Percentiles rank a stretch among this genome's conserved stretches.
phyloP scores from a whole-genome alignment of 2,329 filamentous ascomycete species.

The Fonsecaea monophora region DNA sequence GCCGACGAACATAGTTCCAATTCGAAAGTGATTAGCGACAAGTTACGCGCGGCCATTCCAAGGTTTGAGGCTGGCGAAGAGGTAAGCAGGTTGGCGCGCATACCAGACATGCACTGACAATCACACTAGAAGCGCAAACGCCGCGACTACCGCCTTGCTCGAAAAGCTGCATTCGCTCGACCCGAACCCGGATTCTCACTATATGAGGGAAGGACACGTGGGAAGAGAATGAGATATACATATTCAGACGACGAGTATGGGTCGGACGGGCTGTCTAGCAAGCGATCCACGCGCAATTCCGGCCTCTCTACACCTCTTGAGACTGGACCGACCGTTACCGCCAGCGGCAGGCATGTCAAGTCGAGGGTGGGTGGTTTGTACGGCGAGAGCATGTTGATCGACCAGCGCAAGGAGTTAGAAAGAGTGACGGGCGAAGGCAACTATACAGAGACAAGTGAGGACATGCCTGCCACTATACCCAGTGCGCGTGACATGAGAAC shows the following conservation, averaged over 20 bases:
- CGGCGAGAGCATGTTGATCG: constrained; percentile 63
- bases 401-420: constrained; percentile 51
- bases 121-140: constrained; percentile 80
- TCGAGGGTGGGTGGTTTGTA: constrained; percentile 61
- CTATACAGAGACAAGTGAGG: constrained; percentile 53
- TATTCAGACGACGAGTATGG: constrained; percentile 80
- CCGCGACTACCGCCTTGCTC: constrained; percentile 85
- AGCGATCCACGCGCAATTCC: constrained; percentile 70
- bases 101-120: constrained; percentile 39
- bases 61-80: constrained; percentile 94
- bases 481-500: constrained; percentile 49
- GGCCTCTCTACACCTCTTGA: constrained; percentile 76
- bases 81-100: constrained; percentile 56
- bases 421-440: constrained; percentile 52
- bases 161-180: constrained; percentile 84
- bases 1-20: constrained; percentile 75
- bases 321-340: constrained; percentile 71
- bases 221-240: constrained; percentile 95
- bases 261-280: constrained; percentile 69
- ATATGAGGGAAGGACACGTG: constrained; percentile 94
- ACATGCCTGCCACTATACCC: constrained; percentile 50
- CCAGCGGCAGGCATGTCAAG: constrained; percentile 83
- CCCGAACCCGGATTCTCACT: constrained; percentile 89
- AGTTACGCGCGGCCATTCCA: constrained; percentile 79
- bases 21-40: constrained; percentile 76